phyloP scores from a whole-genome alignment of 352 stramenopile species.

The Blastocystis sp. region DNA sequence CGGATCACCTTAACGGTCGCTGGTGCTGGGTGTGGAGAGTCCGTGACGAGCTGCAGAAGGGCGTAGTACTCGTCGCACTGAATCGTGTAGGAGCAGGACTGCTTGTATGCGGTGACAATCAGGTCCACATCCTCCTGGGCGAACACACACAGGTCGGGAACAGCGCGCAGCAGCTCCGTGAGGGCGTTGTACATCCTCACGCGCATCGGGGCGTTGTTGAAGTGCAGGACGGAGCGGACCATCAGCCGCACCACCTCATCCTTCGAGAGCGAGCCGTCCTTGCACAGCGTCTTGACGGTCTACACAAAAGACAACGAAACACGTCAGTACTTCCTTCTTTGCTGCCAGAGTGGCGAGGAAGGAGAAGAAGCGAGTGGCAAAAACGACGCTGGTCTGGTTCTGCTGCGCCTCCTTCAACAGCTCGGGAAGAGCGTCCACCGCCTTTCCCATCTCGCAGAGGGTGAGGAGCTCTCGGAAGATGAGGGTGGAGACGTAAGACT shows the following conservation, averaged over 20 bases:
- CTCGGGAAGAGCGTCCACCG: background rate
- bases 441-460: background rate
- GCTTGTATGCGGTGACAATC: slow-evolving; percentile 5
- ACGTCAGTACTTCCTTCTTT: background rate
- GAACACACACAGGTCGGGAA: background rate
- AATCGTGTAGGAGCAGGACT: background rate
- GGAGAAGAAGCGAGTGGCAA: background rate
- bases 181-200: background rate
- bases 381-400: background rate
- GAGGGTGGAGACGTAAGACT: background rate
- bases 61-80: background rate
- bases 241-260: background rate
- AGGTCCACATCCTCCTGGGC: background rate
- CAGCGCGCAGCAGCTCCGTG: background rate
- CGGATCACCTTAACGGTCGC: background rate
- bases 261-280: background rate
- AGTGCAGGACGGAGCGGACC: background rate
- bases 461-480: background rate
- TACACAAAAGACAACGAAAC: background rate
- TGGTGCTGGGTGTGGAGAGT: background rate
- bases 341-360: background rate
- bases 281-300: background rate
- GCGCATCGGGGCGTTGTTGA: background rate
- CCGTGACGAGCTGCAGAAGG: background rate
- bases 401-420: background rate